Evolutionary conservation across 1,284 basidiomycete genomes (phyloP), one percentile per base, ranked within the genome.

Genomic region (Boletus sp.): DNA sequence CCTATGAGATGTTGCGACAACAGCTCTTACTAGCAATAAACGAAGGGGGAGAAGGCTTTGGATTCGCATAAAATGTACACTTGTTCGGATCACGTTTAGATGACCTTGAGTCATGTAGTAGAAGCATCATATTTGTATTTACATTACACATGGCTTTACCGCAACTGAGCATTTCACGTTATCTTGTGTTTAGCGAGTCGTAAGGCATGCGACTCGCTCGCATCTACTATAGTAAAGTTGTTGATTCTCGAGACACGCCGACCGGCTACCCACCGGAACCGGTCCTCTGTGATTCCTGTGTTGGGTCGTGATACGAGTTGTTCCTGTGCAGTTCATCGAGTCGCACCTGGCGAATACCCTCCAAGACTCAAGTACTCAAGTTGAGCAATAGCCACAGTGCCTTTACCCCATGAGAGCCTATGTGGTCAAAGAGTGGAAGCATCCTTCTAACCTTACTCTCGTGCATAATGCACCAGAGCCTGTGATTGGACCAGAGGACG

Each of bases 11-110:
- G 82, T 80, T 98, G 58, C 85, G 95, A 45, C 90, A 92, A 63
- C 91, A 93, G 70, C 74, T 98, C 37, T 75, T 95, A 54, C 80
- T 95, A 63, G 93, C 95, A 27, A 95, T 98, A 69, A 93, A 91
- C 67, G 96, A 98, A 75, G 95, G 94, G 54, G 91, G 91, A 44
- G 93, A 94, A 76, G 90, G 90, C 53, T 96, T 96, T 73, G 94
- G 91, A 53, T 96, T 92, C 73, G 87, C 86, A 71, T 88, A 55
- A 63, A 49, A 58, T 55, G 57, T 43, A 43, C 47, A 45, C 45
- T 45, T 52, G 51, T 57, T 35, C 39, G 36, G 35, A 59, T 45
- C 45, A 51, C 29, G 53, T 43, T 33, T 61, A 57, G 62, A 72
- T 36, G 49, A 62, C 55, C 18, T 41, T 53, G 36, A 56, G 57